phyloP scores from a whole-genome alignment of 2,329 filamentous ascomycete species.

The Drechslera avenae region DNA sequence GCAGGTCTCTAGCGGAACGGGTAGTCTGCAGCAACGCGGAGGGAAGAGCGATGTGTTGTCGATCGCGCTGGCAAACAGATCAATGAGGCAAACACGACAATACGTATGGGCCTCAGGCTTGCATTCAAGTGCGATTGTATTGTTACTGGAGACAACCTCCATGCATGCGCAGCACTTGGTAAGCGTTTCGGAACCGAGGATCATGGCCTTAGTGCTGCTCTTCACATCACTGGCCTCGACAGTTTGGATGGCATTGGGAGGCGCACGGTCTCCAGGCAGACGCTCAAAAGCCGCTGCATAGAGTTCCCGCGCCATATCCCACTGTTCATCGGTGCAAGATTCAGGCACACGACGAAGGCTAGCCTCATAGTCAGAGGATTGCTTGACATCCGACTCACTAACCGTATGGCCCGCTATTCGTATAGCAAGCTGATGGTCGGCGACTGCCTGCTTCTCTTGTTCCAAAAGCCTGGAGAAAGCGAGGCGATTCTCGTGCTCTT shows the following conservation, averaged over 20 bases:
- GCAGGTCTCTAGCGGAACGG: conserved; percentile 21
- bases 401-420: conserved; percentile 4
- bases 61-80: conserved; percentile 18
- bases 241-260: no score
- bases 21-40: conserved; percentile 25
- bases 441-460: conserved; percentile 20
- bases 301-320: conserved; percentile 2
- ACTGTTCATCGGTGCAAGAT: conserved; percentile 1
- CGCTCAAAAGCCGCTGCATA: conserved; percentile 2
- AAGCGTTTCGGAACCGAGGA: not conserved
- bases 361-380: conserved; percentile 6
- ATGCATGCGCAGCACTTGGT: not conserved
- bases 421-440: conserved; percentile 20
- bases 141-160: not conserved
- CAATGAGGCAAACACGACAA: not conserved
- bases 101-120: not conserved
- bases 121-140: not conserved
- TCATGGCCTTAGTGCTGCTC: not conserved
- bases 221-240: no score
- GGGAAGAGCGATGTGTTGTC: conserved; percentile 28
- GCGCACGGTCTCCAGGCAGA: not conserved
- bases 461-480: conserved; percentile 13
- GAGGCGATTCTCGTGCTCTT: conserved; percentile 9
- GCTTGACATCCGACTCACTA: not conserved
- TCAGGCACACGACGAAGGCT: not conserved